Evolutionary conservation across 2,329 filamentous ascomycete species (phyloP).

Genomic region (Calonectria honghensis): DNA sequence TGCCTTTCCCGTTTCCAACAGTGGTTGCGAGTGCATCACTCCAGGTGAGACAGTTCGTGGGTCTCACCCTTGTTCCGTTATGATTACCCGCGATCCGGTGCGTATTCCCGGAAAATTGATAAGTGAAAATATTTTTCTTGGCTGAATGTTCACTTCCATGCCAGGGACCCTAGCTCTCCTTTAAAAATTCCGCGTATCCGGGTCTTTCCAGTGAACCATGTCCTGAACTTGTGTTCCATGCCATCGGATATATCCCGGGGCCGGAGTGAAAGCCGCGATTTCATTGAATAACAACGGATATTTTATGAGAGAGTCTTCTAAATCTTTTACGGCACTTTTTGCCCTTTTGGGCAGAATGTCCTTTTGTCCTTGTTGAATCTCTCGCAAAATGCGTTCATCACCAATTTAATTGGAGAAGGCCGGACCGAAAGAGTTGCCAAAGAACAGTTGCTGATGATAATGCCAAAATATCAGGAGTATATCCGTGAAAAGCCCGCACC

Average conservation of each 20-base stretch:
- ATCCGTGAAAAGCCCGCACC: slow-evolving; percentile 47
- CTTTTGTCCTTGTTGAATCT: slow-evolving; percentile 32
- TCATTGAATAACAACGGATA: slow-evolving; percentile 48
- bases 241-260: neutral
- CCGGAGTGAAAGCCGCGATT: slow-evolving; percentile 19
- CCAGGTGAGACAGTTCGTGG: slow-evolving; percentile 2
- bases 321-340: slow-evolving; percentile 48
- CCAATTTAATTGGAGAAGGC: slow-evolving; percentile 44
- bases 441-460: slow-evolving; percentile 44
- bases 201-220: neutral
- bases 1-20: neutral
- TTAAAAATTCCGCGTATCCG: neutral
- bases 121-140: neutral
- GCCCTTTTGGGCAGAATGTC: slow-evolving; percentile 38
- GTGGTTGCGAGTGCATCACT: slow-evolving; percentile 15
- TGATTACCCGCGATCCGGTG: slow-evolving; percentile 1
- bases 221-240: no score
- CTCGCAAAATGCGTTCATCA: slow-evolving; percentile 32
- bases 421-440: slow-evolving; percentile 46
- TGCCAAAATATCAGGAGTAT: slow-evolving; percentile 48
- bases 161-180: neutral
- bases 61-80: neutral
- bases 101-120: neutral
- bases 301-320: slow-evolving; percentile 45
- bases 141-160: neutral